Evolutionary conservation across 139 green algal species (phyloP).

Genomic region (Chlamydomonas sp.): DNA sequence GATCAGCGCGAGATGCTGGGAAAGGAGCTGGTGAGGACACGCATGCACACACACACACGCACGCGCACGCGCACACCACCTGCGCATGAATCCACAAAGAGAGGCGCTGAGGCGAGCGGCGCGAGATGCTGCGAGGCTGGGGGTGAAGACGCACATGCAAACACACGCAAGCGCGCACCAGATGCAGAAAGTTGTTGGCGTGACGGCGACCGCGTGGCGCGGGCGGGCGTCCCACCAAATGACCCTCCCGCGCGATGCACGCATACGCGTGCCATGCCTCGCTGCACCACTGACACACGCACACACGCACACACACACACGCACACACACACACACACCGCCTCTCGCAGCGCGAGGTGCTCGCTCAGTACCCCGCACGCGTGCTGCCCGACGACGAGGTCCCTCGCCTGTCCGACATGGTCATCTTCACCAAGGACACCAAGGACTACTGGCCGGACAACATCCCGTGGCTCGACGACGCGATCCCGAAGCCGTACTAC

Average conservation of each 20-base stretch:
- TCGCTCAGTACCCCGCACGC: background rate
- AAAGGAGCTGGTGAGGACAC: slow-evolving; percentile 28
- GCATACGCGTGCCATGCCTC: background rate
- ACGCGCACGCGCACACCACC: too few relatives aligned
- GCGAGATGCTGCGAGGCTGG: slow-evolving; percentile 32
- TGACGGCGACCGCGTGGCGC: too few relatives aligned
- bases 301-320: too few relatives aligned
- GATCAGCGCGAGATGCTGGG: slow-evolving; percentile 28
- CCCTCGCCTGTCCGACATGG: slow-evolving; percentile 3
- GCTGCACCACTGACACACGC: too few relatives aligned
- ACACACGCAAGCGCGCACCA: too few relatives aligned
- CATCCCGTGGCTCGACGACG: background rate
- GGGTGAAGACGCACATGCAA: too few relatives aligned
- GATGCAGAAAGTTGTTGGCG: too few relatives aligned
- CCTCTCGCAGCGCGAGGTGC: background rate
- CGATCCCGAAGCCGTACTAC: background rate
- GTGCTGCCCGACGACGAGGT: background rate
- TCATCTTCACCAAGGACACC: slow-evolving; percentile 5
- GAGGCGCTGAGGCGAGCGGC: slow-evolving; percentile 13
- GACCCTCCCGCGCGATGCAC: background rate
- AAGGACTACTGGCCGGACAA: slow-evolving; percentile 7
- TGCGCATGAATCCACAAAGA: too few relatives aligned
- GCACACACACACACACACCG: too few relatives aligned
- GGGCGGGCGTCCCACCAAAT: too few relatives aligned
- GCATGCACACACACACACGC: too few relatives aligned